phyloP scores from a whole-genome alignment of 1,284 basidiomycete species.

The Malassezia nana region DNA sequence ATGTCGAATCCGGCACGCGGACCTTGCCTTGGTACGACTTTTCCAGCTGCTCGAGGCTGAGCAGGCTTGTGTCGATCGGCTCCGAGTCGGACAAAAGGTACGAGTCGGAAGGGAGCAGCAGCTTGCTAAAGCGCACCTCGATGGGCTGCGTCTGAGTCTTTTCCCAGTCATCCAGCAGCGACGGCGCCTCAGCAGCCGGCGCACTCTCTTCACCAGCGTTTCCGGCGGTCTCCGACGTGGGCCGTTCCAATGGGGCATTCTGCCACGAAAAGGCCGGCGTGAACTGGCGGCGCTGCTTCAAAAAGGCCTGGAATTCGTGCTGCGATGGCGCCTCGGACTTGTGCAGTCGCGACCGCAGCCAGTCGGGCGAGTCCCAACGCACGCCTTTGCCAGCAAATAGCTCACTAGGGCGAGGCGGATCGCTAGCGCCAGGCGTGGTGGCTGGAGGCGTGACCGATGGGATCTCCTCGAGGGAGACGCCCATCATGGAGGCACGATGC shows the following conservation, averaged over 20 bases:
- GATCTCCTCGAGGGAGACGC: conserved; percentile 6
- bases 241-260: no score
- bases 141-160: background rate
- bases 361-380: conserved; percentile 34
- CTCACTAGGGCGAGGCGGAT: conserved; percentile 23
- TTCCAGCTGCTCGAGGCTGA: conserved; percentile 31
- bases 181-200: background rate
- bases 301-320: conserved; percentile 31
- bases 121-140: conserved; percentile 5
- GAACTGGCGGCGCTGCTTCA: conserved; percentile 35
- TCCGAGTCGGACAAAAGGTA: conserved; percentile 4
- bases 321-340: conserved; percentile 14
- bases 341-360: conserved; percentile 19
- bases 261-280: conserved; percentile 16
- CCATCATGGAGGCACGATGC: conserved; percentile 3
- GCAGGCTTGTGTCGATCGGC: conserved; percentile 20
- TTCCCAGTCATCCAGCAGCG: background rate
- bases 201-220: background rate
- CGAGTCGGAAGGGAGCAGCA: conserved; percentile 6
- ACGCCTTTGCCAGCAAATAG: conserved; percentile 38
- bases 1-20: background rate
- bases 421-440: background rate
- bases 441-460: conserved; percentile 1
- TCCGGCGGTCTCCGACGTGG: background rate
- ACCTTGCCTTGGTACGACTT: conserved; percentile 29